Evolutionary conservation across 2,329 filamentous ascomycete species (phyloP).

Genomic region (Nemania sp.): DNA sequence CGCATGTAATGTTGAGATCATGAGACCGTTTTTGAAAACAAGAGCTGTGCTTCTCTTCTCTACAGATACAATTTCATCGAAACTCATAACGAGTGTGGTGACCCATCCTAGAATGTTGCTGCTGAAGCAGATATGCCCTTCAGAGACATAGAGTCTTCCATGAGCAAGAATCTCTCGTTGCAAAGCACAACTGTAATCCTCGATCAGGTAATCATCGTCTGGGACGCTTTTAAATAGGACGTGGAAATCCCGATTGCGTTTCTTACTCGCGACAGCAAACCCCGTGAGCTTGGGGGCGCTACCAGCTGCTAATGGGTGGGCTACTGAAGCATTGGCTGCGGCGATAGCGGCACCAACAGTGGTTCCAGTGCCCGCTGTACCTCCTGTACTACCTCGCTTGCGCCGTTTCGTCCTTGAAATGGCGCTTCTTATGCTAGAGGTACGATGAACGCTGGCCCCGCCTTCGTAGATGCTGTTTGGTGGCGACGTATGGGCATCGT

Average conservation of each 20-base stretch:
- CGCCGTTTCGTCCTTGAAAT: constrained; percentile 62
- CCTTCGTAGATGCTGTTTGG: constrained; percentile 69
- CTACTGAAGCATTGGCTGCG: constrained; percentile 71
- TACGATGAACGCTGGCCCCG: constrained; percentile 60
- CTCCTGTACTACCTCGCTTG: constrained; percentile 81
- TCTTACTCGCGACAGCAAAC: constrained; percentile 95
- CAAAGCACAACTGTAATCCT: constrained; percentile 96
- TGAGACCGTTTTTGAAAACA: constrained; percentile 95
- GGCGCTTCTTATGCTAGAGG: constrained; percentile 69
- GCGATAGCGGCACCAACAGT: constrained; percentile 75
- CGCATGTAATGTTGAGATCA: constrained; percentile 93
- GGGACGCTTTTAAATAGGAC: constrained; percentile 93
- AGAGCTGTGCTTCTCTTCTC: constrained; percentile 96
- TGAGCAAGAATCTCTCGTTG: constrained; percentile 95
- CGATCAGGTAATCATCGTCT: constrained; percentile 96
- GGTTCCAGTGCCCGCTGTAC: constrained; percentile 60
- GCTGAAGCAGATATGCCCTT: constrained; percentile 97
- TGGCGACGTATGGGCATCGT: constrained; percentile 59
- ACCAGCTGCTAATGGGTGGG: constrained; percentile 61
- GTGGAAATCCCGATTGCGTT: constrained; percentile 95
- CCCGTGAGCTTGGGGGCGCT: constrained; percentile 81
- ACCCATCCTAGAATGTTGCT: constrained; percentile 99
- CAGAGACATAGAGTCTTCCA: constrained; percentile 91
- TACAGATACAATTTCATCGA: constrained; percentile 95
- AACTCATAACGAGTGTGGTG: constrained; percentile 95